Conservation (phyloP, 2,329 filamentous ascomycete species). For the Talaromyces sp. region DNA sequence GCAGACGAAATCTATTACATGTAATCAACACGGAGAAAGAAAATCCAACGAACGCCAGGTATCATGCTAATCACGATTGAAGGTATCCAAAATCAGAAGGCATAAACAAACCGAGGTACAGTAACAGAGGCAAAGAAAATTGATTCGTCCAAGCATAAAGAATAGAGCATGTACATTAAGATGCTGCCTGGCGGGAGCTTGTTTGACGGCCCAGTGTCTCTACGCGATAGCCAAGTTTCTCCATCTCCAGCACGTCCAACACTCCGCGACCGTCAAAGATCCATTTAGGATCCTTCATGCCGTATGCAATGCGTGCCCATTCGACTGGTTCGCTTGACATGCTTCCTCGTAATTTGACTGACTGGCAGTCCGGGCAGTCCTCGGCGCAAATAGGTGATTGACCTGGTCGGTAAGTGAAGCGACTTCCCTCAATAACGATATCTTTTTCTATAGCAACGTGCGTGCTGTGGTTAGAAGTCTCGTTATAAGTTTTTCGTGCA, state of each 20-base stretch:
- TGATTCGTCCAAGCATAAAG: conserved; percentile 12
- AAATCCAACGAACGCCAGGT: conserved; percentile 17
- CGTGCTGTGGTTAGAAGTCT: not conserved
- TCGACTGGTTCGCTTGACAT: conserved; percentile 36
- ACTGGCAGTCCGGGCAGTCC: conserved; percentile 28
- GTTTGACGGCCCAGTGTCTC: conserved; percentile 25
- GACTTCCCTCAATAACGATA: conserved; percentile 13
- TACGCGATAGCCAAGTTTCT: conserved; percentile 35
- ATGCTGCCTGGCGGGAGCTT: conserved; percentile 8
- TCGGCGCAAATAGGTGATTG: conserved; percentile 26
- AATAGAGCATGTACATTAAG: conserved; percentile 16
- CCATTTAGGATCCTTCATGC: conserved; percentile 47
- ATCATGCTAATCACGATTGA: conserved; percentile 14
- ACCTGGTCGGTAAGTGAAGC: conserved; percentile 23
- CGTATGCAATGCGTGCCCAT: conserved; percentile 45
- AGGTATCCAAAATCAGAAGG: not conserved
- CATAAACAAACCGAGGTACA: not conserved
- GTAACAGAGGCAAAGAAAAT: not conserved
- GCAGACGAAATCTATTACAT: not conserved
- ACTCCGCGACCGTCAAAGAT: conserved; percentile 48
- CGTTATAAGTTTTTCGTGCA: not conserved
- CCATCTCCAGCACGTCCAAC: conserved; percentile 34
- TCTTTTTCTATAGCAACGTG: conserved; percentile 1
- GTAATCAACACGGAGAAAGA: not conserved
- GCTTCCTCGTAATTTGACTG: conserved; percentile 18